These are phyloP conservation scores for Pezicula radicicola DNA, from an alignment of 2,329 filamentous ascomycete species.

Conservation along the genomic window DNA sequence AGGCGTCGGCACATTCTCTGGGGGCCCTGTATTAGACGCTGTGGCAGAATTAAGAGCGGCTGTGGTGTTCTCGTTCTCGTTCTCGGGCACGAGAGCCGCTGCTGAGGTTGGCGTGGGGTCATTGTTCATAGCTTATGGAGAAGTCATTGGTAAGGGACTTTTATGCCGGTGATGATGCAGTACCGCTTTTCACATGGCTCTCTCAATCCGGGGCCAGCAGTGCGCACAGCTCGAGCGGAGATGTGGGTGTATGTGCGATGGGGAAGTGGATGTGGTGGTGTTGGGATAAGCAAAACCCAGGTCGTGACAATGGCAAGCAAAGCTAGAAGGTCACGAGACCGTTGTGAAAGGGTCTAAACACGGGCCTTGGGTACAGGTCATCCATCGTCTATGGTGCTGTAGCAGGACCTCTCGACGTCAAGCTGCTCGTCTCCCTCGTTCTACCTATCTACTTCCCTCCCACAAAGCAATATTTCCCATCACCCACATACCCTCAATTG, in stretches of 20 bases:
- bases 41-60: background rate
- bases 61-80: background rate
- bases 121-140: slow-evolving; percentile 46
- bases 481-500: slow-evolving; percentile 6
- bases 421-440: background rate
- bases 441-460: background rate
- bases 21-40: background rate
- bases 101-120: slow-evolving; percentile 41
- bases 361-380: too few relatives aligned
- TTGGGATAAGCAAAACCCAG: too few relatives aligned
- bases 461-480: background rate
- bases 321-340: too few relatives aligned
- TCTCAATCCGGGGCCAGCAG: too few relatives aligned
- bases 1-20: slow-evolving; percentile 14
- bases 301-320: too few relatives aligned
- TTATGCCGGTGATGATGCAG: too few relatives aligned
- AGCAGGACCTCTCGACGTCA: background rate
- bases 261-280: too few relatives aligned
- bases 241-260: too few relatives aligned
- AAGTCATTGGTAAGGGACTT: slow-evolving; percentile 21
- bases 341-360: too few relatives aligned
- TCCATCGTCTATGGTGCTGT: too few relatives aligned
- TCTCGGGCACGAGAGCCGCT: slow-evolving; percentile 24
- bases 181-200: too few relatives aligned
- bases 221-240: too few relatives aligned